A percentile compares a stretch with the other conserved stretches of the same genome.
Conservation (phyloP, 345 rosid genomes). For the Populus deltoides region DNA sequence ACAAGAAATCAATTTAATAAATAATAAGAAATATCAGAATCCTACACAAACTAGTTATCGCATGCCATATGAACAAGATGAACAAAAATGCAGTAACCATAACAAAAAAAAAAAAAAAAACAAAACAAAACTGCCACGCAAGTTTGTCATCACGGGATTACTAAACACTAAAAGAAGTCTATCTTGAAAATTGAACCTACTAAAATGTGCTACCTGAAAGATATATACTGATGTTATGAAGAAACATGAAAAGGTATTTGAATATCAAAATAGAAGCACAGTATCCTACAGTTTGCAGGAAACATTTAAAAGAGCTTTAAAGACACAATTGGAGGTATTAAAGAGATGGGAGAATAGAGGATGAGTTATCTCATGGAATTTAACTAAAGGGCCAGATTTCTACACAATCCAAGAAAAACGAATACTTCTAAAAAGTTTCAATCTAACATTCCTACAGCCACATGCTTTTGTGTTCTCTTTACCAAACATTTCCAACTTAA, state of each 20-base stretch:
- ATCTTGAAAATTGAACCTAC: not conserved
- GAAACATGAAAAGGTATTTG: not conserved
- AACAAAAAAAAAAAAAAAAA: not conserved
- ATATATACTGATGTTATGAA: not conserved
- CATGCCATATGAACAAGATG: not conserved
- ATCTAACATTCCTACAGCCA: not conserved
- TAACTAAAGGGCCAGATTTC: not conserved
- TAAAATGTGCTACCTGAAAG: not conserved
- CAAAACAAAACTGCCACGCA: not conserved
- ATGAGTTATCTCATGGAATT: not conserved
- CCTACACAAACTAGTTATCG: not conserved
- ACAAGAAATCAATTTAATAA: not conserved
- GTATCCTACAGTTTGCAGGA: not conserved
- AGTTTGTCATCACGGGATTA: not conserved
- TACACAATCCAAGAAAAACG: not conserved
- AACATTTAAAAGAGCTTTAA: not conserved
- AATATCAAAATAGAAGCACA: not conserved
- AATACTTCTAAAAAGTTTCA: not conserved
- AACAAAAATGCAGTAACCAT: not conserved
- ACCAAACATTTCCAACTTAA: not conserved
- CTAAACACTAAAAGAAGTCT: not conserved
- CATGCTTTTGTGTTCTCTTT: not conserved
- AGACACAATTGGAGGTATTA: not conserved
- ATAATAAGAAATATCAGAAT: not conserved
- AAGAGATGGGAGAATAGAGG: not conserved